Base-by-base conservation (phyloP, 148 eudicot species). In the Polygonum maritimum region DNA sequence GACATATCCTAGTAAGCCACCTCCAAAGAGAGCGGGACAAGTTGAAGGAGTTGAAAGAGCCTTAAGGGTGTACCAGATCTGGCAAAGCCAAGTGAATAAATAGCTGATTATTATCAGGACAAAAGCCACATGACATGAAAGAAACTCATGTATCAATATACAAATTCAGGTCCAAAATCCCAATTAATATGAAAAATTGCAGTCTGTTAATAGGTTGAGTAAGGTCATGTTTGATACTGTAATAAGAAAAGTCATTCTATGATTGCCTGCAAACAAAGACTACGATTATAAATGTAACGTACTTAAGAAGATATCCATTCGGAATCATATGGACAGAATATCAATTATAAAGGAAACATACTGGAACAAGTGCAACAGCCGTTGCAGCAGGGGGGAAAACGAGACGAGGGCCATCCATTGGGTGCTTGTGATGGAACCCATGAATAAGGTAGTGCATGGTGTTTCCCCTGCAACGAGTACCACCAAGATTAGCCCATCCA, bases 11-110 rank as follows among this genome's bases (percentile, higher is more conserved):
- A 87, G 62, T 74, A 89, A 74, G 70, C 79, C 81, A 26, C 92
- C 92, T 76, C 85, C 92, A 76, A 84, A 84, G 73, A 85, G 36
- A 75, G 87, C 90, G 44, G 92, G 90, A 69, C 89, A 49, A 13
- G 76, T 73, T 13, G 87, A 57, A 38, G 90, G 85, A 52, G 90
- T 80, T 15, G 90, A 48, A 14, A 85, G 1, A 16, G 84, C 80
- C 76, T 77, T 80, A 19, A 87, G 48, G 58, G 80, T 21, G 75
- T 81, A 83, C 85, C 87, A 89, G 75, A 89, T 74, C 92, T 89
- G 7, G 39, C 69, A 63, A 63, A 18, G 35, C 3, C 38, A 63
- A 63, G 69, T 26, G 13, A 26, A 26, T 26, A 26, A 44, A 10
- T 44, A 21, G 9, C 22, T 55, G 63, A n/a, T 57, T 57, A 57